These are phyloP conservation scores for Penicillium sp. DNA, from an alignment of 2,329 filamentous ascomycete genomes.

Conservation along the genomic window DNA sequence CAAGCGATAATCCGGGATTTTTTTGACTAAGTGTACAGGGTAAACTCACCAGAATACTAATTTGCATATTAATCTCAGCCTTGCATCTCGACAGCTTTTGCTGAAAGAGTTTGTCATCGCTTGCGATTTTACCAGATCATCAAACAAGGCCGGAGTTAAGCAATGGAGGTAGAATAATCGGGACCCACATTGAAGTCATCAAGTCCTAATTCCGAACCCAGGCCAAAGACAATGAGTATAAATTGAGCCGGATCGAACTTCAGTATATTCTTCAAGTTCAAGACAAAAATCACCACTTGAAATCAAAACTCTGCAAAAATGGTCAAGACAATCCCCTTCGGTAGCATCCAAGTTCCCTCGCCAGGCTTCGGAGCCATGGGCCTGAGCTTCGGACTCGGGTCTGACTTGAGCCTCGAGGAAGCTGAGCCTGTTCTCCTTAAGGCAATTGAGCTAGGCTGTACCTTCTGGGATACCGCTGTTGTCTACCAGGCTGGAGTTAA, in stretches of 20 bases:
- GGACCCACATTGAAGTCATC: not conserved
- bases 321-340: conserved; percentile 47
- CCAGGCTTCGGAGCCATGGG: conserved; percentile 57
- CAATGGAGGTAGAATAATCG: not conserved
- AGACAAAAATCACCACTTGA: not conserved
- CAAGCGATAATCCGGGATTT: too few species aligned
- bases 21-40: too few species aligned
- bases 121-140: not conserved
- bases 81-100: too few species aligned
- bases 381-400: conserved; percentile 47
- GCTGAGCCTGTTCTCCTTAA: conserved; percentile 54
- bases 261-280: not conserved
- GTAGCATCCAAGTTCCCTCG: conserved; percentile 39
- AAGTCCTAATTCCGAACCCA: not conserved
- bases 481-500: conserved; percentile 51
- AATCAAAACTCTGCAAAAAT: conserved; percentile 23
- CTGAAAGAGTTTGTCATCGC: not conserved
- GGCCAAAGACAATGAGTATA: not conserved
- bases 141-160: not conserved
- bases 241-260: not conserved
- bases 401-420: conserved; percentile 45
- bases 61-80: too few species aligned
- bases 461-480: conserved; percentile 52
- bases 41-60: too few species aligned
- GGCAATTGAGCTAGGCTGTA: conserved; percentile 50